Conservation (phyloP, 2,329 filamentous ascomycete genomes). For the Sclerotinia glacialis region DNA sequence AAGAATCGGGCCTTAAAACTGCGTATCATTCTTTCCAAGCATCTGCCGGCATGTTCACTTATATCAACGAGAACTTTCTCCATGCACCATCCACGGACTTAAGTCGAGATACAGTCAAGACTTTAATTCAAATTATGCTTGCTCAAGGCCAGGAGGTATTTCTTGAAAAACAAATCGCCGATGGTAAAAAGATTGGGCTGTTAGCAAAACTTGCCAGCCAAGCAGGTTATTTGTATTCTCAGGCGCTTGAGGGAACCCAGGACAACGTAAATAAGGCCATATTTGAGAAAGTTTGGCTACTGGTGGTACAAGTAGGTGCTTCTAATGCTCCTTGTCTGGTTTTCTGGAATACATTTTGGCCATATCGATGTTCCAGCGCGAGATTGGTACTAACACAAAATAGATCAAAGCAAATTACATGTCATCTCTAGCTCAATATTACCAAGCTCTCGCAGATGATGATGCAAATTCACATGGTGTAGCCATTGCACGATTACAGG, state of each 20-base stretch:
- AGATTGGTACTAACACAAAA: constrained; percentile 23
- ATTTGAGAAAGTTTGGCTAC: constrained; percentile 91
- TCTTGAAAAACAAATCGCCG: constrained; percentile 89
- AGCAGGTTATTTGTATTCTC: constrained; percentile 80
- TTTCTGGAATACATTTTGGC: not conserved
- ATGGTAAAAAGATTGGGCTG: constrained; percentile 88
- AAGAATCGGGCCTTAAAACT: constrained; percentile 90
- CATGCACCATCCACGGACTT: constrained; percentile 96
- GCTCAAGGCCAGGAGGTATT: constrained; percentile 98
- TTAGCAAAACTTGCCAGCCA: constrained; percentile 92
- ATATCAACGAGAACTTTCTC: constrained; percentile 99
- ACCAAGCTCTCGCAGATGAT: constrained; percentile 86
- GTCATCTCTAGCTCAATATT: constrained; percentile 85
- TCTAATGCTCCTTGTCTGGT: not conserved
- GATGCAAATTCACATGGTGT: constrained; percentile 84
- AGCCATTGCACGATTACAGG: constrained; percentile 77
- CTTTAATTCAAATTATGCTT: constrained; percentile 85
- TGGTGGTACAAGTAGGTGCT: constrained; percentile 67
- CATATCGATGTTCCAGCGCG: not conserved
- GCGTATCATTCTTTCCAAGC: constrained; percentile 98
- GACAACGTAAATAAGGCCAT: constrained; percentile 88
- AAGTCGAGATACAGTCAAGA: constrained; percentile 93
- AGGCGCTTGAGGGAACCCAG: constrained; percentile 85
- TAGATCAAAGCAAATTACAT: constrained; percentile 78
- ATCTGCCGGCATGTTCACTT: constrained; percentile 98